phyloP scores from a whole-genome alignment of 2,329 filamentous ascomycete genomes.

The Hysterium pulicare region DNA sequence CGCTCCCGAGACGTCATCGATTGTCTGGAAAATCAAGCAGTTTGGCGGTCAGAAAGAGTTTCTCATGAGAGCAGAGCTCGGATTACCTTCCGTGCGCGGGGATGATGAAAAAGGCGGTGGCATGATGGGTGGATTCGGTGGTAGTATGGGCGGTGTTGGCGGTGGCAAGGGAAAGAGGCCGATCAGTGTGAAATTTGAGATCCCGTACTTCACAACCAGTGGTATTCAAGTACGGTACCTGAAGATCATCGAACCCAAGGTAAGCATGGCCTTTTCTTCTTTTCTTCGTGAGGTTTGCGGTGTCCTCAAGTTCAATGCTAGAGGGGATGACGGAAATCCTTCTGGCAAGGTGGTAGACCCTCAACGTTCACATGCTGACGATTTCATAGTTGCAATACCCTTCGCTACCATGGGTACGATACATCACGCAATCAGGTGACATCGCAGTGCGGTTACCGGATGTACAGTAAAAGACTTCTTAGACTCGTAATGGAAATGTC shows the following conservation, averaged over 20 bases:
- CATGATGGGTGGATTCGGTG: slow-evolving; percentile 96
- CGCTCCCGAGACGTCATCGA: slow-evolving; percentile 92
- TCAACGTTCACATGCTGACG: no score
- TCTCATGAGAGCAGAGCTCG: slow-evolving; percentile 94
- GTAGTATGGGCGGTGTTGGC: slow-evolving; percentile 88
- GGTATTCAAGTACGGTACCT: slow-evolving; percentile 97
- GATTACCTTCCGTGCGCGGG: slow-evolving; percentile 87
- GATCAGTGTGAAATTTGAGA: slow-evolving; percentile 99
- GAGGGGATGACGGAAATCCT: no score
- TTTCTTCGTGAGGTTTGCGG: not conserved
- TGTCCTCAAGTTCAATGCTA: not conserved
- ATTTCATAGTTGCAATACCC: slow-evolving; percentile 85
- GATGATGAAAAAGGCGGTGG: slow-evolving; percentile 94
- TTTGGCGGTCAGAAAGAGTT: slow-evolving; percentile 99
- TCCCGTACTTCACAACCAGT: slow-evolving; percentile 99
- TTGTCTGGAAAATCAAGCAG: slow-evolving; percentile 99
- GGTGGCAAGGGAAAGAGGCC: slow-evolving; percentile 85
- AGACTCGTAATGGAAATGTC: not conserved
- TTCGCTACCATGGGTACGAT: slow-evolving; percentile 94
- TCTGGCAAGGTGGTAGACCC: no score
- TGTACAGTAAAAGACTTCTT: slow-evolving; percentile 56
- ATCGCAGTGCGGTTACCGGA: slow-evolving; percentile 95
- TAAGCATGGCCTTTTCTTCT: slow-evolving; percentile 52
- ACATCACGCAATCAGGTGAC: slow-evolving; percentile 97
- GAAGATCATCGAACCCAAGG: slow-evolving; percentile 99